Evolutionary conservation across 2,329 filamentous ascomycete genomes (phyloP).

Genomic region (Volutella citrinella): DNA sequence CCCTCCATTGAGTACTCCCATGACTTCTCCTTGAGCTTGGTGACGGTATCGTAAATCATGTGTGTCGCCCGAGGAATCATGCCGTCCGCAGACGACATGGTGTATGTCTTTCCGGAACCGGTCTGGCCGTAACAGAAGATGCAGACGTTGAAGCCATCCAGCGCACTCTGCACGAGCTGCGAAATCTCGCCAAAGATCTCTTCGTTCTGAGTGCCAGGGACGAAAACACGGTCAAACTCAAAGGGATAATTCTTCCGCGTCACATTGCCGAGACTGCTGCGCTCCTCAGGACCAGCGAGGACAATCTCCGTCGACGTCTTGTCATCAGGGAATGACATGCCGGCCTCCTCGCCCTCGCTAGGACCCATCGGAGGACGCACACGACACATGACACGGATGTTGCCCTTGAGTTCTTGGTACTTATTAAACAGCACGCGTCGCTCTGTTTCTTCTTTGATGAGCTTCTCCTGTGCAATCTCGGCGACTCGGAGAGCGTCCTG

Average conservation of each 20-base stretch:
- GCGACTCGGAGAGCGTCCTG: constrained; percentile 72
- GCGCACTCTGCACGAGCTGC: constrained; percentile 90
- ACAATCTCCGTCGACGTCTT: constrained; percentile 87
- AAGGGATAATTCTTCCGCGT: constrained; percentile 80
- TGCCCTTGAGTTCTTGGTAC: constrained; percentile 95
- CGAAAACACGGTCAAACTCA: constrained; percentile 90
- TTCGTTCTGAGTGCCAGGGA: constrained; percentile 71
- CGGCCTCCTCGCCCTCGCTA: constrained; percentile 63
- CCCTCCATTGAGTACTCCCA: constrained; percentile 96
- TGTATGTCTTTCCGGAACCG: constrained; percentile 93
- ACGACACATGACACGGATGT: constrained; percentile 97
- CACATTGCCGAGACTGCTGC: constrained; percentile 72
- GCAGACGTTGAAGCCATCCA: constrained; percentile 98
- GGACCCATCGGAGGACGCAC: constrained; percentile 70
- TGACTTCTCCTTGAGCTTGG: constrained; percentile 79
- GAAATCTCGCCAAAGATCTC: constrained; percentile 96
- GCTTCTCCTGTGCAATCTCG: constrained; percentile 71
- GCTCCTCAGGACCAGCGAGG: constrained; percentile 79
- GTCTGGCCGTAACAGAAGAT: constrained; percentile 99
- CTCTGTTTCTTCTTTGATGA: constrained; percentile 87
- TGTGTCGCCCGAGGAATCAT: constrained; percentile 94
- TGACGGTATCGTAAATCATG: constrained; percentile 90
- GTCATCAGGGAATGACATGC: constrained; percentile 75
- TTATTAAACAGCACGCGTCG: constrained; percentile 94
- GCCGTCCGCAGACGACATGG: constrained; percentile 87